Evolutionary conservation across 345 rosid genomes (phyloP).

Genomic region (Litchi chinensis): DNA sequence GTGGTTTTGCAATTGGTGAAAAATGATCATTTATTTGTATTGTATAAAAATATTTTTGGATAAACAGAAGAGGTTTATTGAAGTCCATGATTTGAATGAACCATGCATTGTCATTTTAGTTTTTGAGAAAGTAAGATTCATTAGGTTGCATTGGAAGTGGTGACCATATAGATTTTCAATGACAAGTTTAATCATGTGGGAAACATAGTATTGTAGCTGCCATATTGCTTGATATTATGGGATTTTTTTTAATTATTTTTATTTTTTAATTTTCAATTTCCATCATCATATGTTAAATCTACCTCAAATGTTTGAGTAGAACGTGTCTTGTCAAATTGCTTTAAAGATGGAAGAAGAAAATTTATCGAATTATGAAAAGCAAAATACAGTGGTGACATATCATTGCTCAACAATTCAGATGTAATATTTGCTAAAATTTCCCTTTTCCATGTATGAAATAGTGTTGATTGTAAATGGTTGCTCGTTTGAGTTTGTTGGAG

Average conservation of each 20-base stretch:
- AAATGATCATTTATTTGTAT: no score
- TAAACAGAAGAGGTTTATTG: not conserved
- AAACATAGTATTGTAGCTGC: not conserved
- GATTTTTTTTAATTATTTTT: not conserved
- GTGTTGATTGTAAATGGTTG: no score
- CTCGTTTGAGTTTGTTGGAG: no score
- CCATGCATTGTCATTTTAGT: not conserved
- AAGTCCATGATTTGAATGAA: not conserved
- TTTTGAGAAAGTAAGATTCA: not conserved
- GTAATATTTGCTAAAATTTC: not conserved
- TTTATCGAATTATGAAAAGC: conserved; percentile 31
- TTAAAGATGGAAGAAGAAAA: conserved; percentile 43
- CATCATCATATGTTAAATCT: conserved; percentile 81
- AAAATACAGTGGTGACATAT: conserved; percentile 25
- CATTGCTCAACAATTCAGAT: conserved; percentile 51
- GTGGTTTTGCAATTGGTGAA: no score
- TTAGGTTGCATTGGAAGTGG: not conserved
- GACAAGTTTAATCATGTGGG: not conserved
- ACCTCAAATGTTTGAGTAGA: conserved; percentile 84
- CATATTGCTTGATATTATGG: conserved; percentile 17
- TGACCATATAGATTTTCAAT: not conserved
- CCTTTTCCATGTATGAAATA: no score
- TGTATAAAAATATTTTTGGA: no score
- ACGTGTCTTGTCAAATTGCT: conserved; percentile 46
- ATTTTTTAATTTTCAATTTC: conserved; percentile 41